These are phyloP conservation scores for Quillaja saponaria DNA, from an alignment of 306 rosid genomes.

Conservation along the genomic window DNA sequence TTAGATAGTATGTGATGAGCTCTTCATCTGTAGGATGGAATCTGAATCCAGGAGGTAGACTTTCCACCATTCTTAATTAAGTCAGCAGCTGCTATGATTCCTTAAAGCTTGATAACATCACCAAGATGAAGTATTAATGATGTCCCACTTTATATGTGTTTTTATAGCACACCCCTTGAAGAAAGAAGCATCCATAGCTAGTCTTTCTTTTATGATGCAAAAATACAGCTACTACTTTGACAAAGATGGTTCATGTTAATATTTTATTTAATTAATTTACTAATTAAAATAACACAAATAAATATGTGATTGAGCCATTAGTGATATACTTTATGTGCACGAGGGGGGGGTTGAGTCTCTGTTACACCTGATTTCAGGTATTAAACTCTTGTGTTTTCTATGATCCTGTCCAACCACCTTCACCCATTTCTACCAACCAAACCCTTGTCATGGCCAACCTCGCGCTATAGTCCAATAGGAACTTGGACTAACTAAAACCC, in stretches of 20 bases:
- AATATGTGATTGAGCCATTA: no score
- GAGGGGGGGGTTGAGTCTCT: constrained; percentile 51
- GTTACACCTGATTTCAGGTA: constrained; percentile 40
- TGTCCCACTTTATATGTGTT: constrained; percentile 23
- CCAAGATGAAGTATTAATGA: constrained; percentile 47
- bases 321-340: constrained; percentile 37
- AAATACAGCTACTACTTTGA: constrained; percentile 70
- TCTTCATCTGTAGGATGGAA: constrained; percentile 98
- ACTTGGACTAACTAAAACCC: constrained; percentile 36
- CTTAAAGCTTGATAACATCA: constrained; percentile 26
- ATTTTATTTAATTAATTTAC: constrained; percentile 20
- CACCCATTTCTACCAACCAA: constrained; percentile 90
- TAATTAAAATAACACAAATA: no score
- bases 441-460: constrained; percentile 29
- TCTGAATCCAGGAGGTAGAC: constrained; percentile 90
- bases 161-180: constrained; percentile 46
- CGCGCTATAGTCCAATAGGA: constrained; percentile 45
- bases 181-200: constrained; percentile 40
- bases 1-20: constrained; percentile 72
- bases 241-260: constrained; percentile 38
- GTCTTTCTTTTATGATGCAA: constrained; percentile 31
- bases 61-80: constrained; percentile 54
- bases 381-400: constrained; percentile 36
- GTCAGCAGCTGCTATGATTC: background rate
- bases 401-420: constrained; percentile 79